Evolutionary conservation across 257 asterid species (phyloP).

Genomic region (Knoxia roxburghii): DNA sequence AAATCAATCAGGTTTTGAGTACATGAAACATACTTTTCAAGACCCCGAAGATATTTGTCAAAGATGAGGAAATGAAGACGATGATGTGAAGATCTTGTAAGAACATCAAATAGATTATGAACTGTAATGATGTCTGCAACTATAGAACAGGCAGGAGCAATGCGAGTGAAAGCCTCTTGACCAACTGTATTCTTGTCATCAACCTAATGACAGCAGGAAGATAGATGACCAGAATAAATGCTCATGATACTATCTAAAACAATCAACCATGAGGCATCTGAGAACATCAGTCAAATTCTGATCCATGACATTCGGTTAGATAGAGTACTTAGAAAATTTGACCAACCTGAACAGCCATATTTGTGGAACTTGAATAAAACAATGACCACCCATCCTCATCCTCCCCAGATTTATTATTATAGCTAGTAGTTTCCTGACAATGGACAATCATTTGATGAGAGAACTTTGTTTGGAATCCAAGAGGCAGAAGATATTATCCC

Average conservation of each 20-base stretch:
- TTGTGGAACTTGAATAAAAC: slow-evolving; percentile 71
- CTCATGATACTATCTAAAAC: background rate
- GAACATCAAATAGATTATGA: slow-evolving; percentile 80
- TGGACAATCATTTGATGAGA: slow-evolving; percentile 1
- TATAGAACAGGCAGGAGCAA: slow-evolving; percentile 77
- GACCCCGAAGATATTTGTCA: slow-evolving; percentile 78
- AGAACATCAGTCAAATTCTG: background rate
- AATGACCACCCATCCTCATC: slow-evolving; percentile 75
- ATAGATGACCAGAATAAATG: slow-evolving; percentile 18
- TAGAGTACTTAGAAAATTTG: slow-evolving; percentile 6
- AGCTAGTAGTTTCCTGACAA: slow-evolving; percentile 43
- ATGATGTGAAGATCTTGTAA: slow-evolving; percentile 58
- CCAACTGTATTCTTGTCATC: slow-evolving; percentile 85
- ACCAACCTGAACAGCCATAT: slow-evolving; percentile 87
- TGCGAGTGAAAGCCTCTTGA: slow-evolving; percentile 82
- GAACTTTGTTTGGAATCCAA: background rate
- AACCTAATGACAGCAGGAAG: slow-evolving; percentile 47
- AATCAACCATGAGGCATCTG: background rate
- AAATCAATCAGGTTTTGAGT: slow-evolving; percentile 22
- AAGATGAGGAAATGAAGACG: slow-evolving; percentile 82
- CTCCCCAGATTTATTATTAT: slow-evolving; percentile 52
- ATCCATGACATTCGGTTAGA: background rate
- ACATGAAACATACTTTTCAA: slow-evolving; percentile 66
- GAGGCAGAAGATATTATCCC: background rate
- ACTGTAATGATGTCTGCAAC: slow-evolving; percentile 77